These are phyloP conservation scores for Pythium rhizo-oryzae DNA, from an alignment of 352 stramenopile species.

Conservation along the genomic window DNA sequence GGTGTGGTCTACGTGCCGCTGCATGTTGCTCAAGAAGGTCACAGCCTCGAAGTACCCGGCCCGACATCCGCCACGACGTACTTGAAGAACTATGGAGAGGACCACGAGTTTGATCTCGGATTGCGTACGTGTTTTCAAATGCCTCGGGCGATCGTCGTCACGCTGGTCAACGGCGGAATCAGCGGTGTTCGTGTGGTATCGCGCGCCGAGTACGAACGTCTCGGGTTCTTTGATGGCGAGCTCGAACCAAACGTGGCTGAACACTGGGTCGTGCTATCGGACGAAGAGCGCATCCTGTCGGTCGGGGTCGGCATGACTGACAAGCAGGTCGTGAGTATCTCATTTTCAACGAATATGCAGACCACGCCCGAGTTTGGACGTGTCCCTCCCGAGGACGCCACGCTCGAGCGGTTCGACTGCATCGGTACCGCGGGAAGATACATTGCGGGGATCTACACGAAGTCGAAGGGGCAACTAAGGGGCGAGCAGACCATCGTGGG, in stretches of 20 bases:
- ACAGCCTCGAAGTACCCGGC: neutral
- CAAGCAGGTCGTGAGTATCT: neutral
- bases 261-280: slow-evolving; percentile 4
- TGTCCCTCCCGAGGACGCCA: neutral
- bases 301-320: neutral
- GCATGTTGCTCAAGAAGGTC: neutral
- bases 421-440: neutral
- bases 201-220: neutral
- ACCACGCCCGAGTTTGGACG: neutral
- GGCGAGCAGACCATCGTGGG: neutral
- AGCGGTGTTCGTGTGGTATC: slow-evolving; percentile 3
- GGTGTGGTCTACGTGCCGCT: slow-evolving; percentile 1
- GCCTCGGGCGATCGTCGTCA: slow-evolving; percentile 1
- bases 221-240: neutral
- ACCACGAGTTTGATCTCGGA: neutral
- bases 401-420: neutral
- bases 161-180: neutral
- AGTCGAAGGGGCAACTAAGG: neutral
- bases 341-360: neutral
- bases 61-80: neutral
- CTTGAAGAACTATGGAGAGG: neutral
- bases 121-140: neutral
- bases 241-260: neutral
- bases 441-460: neutral
- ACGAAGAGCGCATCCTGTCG: slow-evolving; percentile 1